Evolutionary conservation across 2,329 filamentous ascomycete species (phyloP).

Genomic region (Cercospora sp.): DNA sequence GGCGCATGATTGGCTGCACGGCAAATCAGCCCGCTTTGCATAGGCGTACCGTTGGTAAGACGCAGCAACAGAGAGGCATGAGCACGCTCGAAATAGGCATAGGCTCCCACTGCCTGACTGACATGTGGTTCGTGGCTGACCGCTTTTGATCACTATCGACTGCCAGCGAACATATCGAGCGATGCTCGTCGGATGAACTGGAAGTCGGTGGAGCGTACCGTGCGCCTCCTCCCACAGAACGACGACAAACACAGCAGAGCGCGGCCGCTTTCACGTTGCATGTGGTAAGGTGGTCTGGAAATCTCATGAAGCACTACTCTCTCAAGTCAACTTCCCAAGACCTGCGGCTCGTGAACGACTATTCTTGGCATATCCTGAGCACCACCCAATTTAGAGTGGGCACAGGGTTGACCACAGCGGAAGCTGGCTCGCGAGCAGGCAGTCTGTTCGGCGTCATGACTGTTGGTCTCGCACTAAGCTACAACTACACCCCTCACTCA

Average conservation of each 20-base stretch:
- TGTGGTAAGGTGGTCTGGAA: not conserved
- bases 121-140: not conserved
- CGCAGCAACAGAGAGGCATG: not conserved
- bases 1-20: constrained; percentile 1
- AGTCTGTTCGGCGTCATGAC: not conserved
- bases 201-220: not conserved
- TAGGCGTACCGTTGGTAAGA: not conserved
- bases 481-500: not conserved
- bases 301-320: not conserved
- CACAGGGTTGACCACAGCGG: not conserved
- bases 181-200: not conserved
- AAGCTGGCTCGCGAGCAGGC: not conserved
- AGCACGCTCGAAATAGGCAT: not conserved
- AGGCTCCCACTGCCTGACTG: not conserved
- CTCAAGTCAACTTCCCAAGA: not conserved
- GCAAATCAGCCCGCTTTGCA: constrained; percentile 8
- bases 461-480: not conserved
- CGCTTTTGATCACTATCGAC: not conserved
- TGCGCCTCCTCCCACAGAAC: not conserved
- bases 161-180: not conserved
- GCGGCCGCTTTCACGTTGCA: not conserved
- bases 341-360: not conserved
- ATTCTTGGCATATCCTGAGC: not conserved
- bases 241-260: not conserved
- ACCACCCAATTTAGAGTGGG: not conserved